These are phyloP conservation scores for Calvatia gigantea DNA, from an alignment of 768 basidiomycete genomes.

Conservation along the genomic window DNA sequence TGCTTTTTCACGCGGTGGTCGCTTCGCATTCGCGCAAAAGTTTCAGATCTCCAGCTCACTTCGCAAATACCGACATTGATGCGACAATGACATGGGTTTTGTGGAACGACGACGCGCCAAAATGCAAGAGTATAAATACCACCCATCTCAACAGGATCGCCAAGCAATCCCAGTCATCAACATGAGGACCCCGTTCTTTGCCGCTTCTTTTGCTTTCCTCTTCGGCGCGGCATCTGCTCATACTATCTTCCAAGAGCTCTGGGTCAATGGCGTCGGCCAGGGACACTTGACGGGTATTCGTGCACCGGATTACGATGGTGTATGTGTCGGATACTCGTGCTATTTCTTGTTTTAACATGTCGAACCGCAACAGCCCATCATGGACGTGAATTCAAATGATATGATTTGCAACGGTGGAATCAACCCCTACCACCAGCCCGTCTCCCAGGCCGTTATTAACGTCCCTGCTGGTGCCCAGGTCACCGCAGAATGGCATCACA, in stretches of 20 bases:
- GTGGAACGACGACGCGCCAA: not conserved
- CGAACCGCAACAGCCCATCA: constrained; percentile 5
- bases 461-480: constrained; percentile 25
- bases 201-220: constrained; percentile 26
- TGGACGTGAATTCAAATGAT: constrained; percentile 8
- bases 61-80: not conserved
- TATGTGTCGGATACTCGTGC: constrained; percentile 13
- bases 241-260: constrained; percentile 53
- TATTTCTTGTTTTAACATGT: not conserved
- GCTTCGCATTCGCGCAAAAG: not conserved
- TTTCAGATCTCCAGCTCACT: not conserved
- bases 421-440: constrained; percentile 10
- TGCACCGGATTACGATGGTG: constrained; percentile 41
- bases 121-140: not conserved
- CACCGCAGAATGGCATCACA: constrained; percentile 51
- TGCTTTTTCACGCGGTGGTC: not conserved
- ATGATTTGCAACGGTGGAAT: constrained; percentile 11
- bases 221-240: constrained; percentile 38
- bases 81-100: not conserved
- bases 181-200: constrained; percentile 23
- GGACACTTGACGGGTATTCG: constrained; percentile 40
- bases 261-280: constrained; percentile 48
- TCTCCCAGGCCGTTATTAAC: constrained; percentile 28
- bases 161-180: not conserved
- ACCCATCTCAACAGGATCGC: not conserved